Evolutionary conservation across 1,284 basidiomycete species (phyloP), one percentile per base, ranked within the genome.

Genomic region (Apiotrichum siamense): DNA sequence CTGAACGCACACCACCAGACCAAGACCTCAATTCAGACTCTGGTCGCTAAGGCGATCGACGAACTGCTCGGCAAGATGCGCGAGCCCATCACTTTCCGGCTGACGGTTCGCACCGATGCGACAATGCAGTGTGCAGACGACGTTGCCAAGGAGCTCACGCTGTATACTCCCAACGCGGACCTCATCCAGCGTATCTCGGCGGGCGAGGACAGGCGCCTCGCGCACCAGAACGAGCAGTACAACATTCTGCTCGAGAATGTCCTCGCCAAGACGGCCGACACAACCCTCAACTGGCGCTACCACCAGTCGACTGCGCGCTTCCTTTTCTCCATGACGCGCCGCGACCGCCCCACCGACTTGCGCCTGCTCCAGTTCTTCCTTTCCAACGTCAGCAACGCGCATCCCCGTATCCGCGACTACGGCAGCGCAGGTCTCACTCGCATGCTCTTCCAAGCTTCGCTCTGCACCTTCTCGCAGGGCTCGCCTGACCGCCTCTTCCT

Each of bases 21-120:
- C 67, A 97, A 97, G 80, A 87, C 92, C 20, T 93, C 90, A 0
- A 82, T 97, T 24, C 94, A 97, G 74, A 88, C 92, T 63, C 75
- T 97, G 10, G 83, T 94, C 35, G 77, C 78, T 43, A 84, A 77
- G 41, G 77, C 92, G 32, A 82, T 86, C 17, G 80, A 83, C 58
- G 88, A 94, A 54, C 61, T 69, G 7, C 62, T 74, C 17, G 55
- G 57, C 25, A 49, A 57, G 23, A 60, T 70, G 41, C 61, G 62
- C 35, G 69, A 74, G 49, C 70, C 71, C 0, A 53, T 55, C 6
- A 66, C 66, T 2, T 64, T 70, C 52, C 54, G 65, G 11, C 48
- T 66, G 27, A 58, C 58, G 21, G 42, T 65, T 3, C 47, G 61
- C 3, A 55, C 54, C 25, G 62, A 65, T 4, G 39, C 47, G 12